A percentile compares a stretch with the other conserved stretches of the same genome.
Evolutionary conservation across 2,329 filamentous ascomycete species (phyloP).

Genomic region (Ceratocystis destructans): DNA sequence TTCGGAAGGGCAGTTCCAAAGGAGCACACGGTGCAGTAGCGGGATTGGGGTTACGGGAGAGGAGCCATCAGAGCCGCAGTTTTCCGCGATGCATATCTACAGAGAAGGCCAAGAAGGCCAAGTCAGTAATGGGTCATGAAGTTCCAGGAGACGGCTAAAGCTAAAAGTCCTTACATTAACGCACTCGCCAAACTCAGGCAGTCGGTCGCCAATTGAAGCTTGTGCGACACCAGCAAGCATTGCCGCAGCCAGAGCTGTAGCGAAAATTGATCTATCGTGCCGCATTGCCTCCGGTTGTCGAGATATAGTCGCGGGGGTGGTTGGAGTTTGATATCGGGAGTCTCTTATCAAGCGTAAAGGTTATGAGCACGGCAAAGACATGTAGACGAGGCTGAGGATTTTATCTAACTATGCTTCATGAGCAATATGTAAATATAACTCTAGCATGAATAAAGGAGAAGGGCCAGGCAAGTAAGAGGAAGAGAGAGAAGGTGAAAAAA

Average conservation of each 20-base stretch:
- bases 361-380: background rate
- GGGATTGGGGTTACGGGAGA: constrained; percentile 47
- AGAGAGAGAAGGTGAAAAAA: background rate
- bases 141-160: background rate
- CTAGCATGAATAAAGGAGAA: background rate
- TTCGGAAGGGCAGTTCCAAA: constrained; percentile 87
- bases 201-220: constrained; percentile 69
- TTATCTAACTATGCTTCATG: background rate
- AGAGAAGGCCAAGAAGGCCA: background rate
- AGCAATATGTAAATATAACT: background rate
- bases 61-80: constrained; percentile 49
- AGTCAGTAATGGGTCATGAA: background rate
- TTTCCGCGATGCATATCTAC: constrained; percentile 66
- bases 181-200: constrained; percentile 80
- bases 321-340: background rate
- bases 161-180: constrained; percentile 46
- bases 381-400: background rate
- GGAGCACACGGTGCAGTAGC: constrained; percentile 66
- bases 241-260: constrained; percentile 5
- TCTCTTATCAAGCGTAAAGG: background rate
- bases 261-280: background rate
- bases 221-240: constrained; percentile 28
- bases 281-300: constrained; percentile 3
- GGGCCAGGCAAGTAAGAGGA: background rate
- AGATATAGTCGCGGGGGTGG: background rate